phyloP scores from a whole-genome alignment of 1,284 basidiomycete genomes.

The Papiliotrema laurentii region DNA sequence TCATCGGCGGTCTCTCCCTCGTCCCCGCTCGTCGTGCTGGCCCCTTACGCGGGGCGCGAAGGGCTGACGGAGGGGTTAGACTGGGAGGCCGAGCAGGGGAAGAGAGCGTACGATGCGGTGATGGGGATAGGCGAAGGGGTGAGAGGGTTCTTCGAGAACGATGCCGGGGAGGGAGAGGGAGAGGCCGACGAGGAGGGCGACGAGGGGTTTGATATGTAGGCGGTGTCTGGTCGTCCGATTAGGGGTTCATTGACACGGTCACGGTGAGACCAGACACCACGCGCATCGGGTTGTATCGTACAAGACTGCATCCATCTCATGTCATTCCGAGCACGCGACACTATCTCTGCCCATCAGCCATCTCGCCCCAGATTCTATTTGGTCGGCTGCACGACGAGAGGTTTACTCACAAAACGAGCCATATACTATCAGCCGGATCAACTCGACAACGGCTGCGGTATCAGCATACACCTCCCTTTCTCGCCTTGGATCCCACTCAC shows the following conservation, averaged over 20 bases:
- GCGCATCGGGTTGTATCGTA: no score
- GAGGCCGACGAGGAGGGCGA: background rate
- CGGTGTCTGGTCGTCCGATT: no score
- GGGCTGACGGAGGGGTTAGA: constrained; percentile 40
- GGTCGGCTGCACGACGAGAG: no score
- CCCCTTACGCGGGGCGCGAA: constrained; percentile 29
- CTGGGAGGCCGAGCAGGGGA: constrained; percentile 38
- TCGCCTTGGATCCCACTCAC: no score
- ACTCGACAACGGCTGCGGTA: constrained; percentile 34
- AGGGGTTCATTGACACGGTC: no score
- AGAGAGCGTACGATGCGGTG: constrained; percentile 28
- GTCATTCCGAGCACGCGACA: no score
- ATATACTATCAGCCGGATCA: constrained; percentile 32
- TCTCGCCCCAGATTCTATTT: no score
- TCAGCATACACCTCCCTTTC: background rate
- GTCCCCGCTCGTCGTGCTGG: constrained; percentile 16
- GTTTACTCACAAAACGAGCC: constrained; percentile 3
- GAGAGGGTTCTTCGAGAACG: constrained; percentile 53
- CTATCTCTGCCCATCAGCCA: no score
- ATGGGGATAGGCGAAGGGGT: constrained; percentile 13
- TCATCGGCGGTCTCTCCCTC: background rate
- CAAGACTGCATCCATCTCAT: no score
- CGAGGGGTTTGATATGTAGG: background rate
- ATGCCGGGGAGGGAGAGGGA: constrained; percentile 40
- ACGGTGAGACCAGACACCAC: no score